Percentiles rank a stretch among this genome's conserved stretches.
Evolutionary conservation across 1,284 basidiomycete species (phyloP).

Genomic region (Schizophyllum amplum): DNA sequence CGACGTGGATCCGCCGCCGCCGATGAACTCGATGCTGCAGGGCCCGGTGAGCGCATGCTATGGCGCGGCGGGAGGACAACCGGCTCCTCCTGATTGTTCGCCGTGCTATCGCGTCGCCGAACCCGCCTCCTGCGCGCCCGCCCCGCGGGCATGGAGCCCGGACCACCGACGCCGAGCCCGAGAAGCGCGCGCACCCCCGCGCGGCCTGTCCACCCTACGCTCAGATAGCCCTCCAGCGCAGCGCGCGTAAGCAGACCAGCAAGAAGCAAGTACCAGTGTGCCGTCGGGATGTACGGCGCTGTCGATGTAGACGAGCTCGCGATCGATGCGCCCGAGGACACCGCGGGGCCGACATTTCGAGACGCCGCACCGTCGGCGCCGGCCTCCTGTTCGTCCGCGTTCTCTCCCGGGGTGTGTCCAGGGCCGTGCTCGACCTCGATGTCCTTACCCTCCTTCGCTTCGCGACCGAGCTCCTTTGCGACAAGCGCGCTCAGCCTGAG

Average conservation of each 20-base stretch:
- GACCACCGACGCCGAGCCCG: constrained; percentile 45
- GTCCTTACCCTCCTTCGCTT: constrained; percentile 30
- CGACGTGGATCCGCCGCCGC: no score
- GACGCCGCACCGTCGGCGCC: constrained; percentile 6
- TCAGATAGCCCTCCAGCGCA: constrained; percentile 74
- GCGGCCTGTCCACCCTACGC: constrained; percentile 67
- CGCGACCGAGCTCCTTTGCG: constrained; percentile 62
- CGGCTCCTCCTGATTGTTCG: constrained; percentile 4
- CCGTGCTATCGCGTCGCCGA: constrained; percentile 1
- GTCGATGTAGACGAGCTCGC: background rate
- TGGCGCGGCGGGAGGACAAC: background rate
- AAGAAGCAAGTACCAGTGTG: constrained; percentile 75
- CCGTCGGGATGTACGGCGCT: constrained; percentile 39
- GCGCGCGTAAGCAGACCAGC: constrained; percentile 69
- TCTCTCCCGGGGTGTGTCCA: background rate
- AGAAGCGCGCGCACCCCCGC: constrained; percentile 66
- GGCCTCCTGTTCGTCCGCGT: background rate
- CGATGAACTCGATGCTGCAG: background rate
- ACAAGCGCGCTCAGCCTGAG: constrained; percentile 67
- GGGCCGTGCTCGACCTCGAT: constrained; percentile 9
- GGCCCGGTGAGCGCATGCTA: background rate
- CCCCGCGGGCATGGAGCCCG: background rate
- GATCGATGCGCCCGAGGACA: background rate
- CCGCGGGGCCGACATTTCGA: constrained; percentile 6
- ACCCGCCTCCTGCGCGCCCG: background rate